phyloP scores from a whole-genome alignment of 2,329 filamentous ascomycete genomes.

The Colletotrichum theobromicola region DNA sequence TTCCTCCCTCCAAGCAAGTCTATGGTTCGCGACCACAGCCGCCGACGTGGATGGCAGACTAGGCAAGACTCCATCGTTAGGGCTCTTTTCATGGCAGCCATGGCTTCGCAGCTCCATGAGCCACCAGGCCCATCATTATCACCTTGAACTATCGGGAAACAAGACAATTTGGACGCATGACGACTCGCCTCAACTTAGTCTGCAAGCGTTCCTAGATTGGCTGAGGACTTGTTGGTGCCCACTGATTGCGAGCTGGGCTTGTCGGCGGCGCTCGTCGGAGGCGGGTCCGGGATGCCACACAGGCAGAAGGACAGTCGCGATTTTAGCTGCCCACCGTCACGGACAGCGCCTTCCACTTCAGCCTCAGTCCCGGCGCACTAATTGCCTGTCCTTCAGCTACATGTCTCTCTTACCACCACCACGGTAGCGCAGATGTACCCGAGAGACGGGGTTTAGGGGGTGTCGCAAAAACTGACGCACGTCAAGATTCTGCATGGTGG shows the following conservation, averaged over 20 bases:
- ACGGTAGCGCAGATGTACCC: background rate
- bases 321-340: background rate
- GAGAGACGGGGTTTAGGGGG: background rate
- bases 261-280: slow-evolving; percentile 1
- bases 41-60: background rate
- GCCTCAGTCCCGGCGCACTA: background rate
- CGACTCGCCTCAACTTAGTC: slow-evolving; percentile 5
- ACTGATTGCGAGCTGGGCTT: background rate
- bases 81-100: background rate
- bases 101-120: background rate
- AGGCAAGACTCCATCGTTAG: background rate
- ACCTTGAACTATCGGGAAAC: background rate
- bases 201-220: background rate
- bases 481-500: background rate
- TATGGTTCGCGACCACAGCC: background rate
- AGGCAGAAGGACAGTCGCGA: background rate
- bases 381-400: background rate
- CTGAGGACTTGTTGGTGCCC: background rate
- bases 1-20: background rate
- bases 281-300: background rate
- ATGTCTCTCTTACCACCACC: background rate
- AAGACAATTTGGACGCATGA: slow-evolving; percentile 1
- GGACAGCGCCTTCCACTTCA: background rate
- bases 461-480: background rate
- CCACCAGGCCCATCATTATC: background rate